Percentiles rank a stretch among this genome's conserved stretches.
These are phyloP conservation scores for Epichloe amarillans DNA, from an alignment of 2,329 filamentous ascomycete genomes.

Conservation along the genomic window DNA sequence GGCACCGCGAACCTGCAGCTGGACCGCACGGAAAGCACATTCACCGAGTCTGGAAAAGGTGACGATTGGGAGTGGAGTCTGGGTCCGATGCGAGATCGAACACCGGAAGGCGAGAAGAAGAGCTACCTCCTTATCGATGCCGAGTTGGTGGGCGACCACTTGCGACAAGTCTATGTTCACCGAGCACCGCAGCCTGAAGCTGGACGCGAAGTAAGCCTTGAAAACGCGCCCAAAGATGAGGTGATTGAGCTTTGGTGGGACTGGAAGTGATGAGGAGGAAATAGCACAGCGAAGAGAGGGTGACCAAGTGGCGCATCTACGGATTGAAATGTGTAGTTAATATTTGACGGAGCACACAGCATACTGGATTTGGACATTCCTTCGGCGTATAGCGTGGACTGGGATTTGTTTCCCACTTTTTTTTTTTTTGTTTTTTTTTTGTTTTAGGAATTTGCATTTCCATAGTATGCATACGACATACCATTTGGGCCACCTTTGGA, in stretches of 20 bases:
- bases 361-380: background rate
- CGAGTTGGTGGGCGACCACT: slow-evolving; percentile 25
- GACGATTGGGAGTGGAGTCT: slow-evolving; percentile 39
- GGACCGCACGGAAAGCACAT: slow-evolving; percentile 39
- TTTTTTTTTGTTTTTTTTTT: background rate
- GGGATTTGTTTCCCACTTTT: background rate
- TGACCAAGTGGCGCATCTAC: background rate
- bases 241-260: slow-evolving; percentile 37
- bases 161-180: slow-evolving; percentile 44
- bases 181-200: slow-evolving; percentile 15
- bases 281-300: background rate
- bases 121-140: slow-evolving; percentile 36
- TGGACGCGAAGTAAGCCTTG: slow-evolving; percentile 19
- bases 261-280: slow-evolving; percentile 2
- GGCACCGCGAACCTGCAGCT: slow-evolving; percentile 28
- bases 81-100: slow-evolving; percentile 32
- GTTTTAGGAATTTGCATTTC: background rate
- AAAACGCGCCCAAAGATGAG: slow-evolving; percentile 26
- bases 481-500: background rate
- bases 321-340: background rate
- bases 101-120: slow-evolving; percentile 31
- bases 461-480: background rate
- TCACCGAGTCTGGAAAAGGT: slow-evolving; percentile 18
- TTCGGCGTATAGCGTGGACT: background rate
- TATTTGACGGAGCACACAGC: background rate